Percentiles rank a stretch among this genome's conserved stretches.
Evolutionary conservation across 352 stramenopile species (phyloP).

Genomic region (Phytophthora hibernalis): DNA sequence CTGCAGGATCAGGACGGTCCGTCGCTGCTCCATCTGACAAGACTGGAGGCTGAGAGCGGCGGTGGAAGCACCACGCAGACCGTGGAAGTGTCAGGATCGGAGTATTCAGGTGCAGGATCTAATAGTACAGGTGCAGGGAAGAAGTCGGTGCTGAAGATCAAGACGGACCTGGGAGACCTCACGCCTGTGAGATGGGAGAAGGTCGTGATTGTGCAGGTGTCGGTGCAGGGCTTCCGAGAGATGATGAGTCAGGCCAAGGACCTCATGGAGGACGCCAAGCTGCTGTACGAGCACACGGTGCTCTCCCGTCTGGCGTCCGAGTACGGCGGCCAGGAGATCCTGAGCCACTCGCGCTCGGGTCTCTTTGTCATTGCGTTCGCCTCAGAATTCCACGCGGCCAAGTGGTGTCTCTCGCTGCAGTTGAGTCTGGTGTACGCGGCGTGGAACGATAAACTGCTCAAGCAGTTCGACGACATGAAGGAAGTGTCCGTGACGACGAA

Average conservation of each 20-base stretch:
- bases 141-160: conserved; percentile 75
- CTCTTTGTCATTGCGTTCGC: conserved; percentile 88
- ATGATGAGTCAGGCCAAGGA: conserved; percentile 82
- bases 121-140: conserved; percentile 40
- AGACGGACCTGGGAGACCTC: conserved; percentile 81
- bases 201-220: conserved; percentile 86
- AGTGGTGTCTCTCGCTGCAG: conserved; percentile 89
- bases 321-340: conserved; percentile 83
- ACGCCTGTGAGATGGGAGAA: conserved; percentile 82
- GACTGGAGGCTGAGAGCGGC: conserved; percentile 32
- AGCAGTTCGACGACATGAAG: conserved; percentile 84
- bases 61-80: conserved; percentile 30
- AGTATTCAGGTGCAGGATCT: conserved; percentile 36
- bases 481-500: conserved; percentile 66
- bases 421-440: conserved; percentile 86
- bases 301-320: conserved; percentile 83
- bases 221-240: conserved; percentile 82
- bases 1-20: conserved; percentile 23
- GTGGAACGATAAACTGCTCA: conserved; percentile 90
- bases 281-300: conserved; percentile 89
- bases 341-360: conserved; percentile 76
- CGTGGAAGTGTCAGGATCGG: conserved; percentile 41
- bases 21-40: conserved; percentile 28
- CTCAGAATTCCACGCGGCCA: conserved; percentile 87
- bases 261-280: conserved; percentile 87